These are phyloP conservation scores for Yamadazyma friedrichii DNA, from an alignment of 1,139 yeast genomes.

Conservation along the genomic window DNA sequence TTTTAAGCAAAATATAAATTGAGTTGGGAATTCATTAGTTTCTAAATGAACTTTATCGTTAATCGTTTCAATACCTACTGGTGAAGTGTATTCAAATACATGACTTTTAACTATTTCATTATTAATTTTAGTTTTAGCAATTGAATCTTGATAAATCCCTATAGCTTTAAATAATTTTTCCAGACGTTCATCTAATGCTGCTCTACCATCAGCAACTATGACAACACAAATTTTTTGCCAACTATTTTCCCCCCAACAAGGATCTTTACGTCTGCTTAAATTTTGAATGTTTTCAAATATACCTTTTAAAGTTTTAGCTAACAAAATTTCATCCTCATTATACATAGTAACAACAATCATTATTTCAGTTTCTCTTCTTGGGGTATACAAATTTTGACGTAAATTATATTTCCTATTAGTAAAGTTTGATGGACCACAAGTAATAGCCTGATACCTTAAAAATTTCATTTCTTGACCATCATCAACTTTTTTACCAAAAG, in stretches of 20 bases:
- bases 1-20: conserved; percentile 72
- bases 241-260: conserved; percentile 75
- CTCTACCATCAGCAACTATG: conserved; percentile 77
- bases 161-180: conserved; percentile 65
- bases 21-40: conserved; percentile 66
- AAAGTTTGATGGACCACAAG: conserved; percentile 74
- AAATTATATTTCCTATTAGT: conserved; percentile 55
- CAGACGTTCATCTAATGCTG: conserved; percentile 63
- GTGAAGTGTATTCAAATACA: conserved; percentile 75
- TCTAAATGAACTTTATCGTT: conserved; percentile 53
- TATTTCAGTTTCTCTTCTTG: conserved; percentile 69
- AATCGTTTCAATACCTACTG: conserved; percentile 69
- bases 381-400: conserved; percentile 64
- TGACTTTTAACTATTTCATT: conserved; percentile 70
- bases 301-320: conserved; percentile 75
- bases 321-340: conserved; percentile 72
- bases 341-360: conserved; percentile 77
- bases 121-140: conserved; percentile 75
- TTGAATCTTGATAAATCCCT: conserved; percentile 80
- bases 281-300: conserved; percentile 71
- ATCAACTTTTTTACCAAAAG: conserved; percentile 48
- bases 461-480: conserved; percentile 67
- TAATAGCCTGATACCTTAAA: conserved; percentile 79
- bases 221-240: conserved; percentile 80
- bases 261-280: conserved; percentile 54